Percentiles rank a stretch among this genome's conserved stretches.
Evolutionary conservation across 2,329 filamentous ascomycete genomes (phyloP).

Genomic region (Pyricularia sp.): DNA sequence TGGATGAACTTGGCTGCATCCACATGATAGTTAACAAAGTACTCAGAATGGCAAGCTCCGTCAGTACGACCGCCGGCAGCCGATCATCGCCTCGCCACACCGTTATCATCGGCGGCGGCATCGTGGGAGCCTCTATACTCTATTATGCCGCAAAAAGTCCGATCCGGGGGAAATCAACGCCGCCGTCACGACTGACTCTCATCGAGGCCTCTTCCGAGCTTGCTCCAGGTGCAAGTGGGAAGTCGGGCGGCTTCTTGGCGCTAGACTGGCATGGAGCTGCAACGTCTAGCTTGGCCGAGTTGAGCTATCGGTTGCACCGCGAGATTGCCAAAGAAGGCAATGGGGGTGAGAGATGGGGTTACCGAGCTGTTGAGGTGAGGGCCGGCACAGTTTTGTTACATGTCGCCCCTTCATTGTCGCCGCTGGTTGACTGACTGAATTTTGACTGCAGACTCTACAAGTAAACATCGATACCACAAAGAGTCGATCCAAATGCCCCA

Average conservation of each 20-base stretch:
- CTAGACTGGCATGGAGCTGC: constrained; percentile 60
- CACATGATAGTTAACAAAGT: neutral
- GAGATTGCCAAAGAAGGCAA: constrained; percentile 50
- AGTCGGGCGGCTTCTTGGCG: constrained; percentile 65
- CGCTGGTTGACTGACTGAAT: neutral
- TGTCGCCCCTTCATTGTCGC: neutral
- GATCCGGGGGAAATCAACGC: constrained; percentile 54
- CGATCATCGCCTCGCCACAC: constrained; percentile 23
- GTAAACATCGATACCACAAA: constrained; percentile 14
- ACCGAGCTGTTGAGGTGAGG: constrained; percentile 44
- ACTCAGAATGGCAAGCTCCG: neutral
- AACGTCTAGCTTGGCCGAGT: constrained; percentile 47
- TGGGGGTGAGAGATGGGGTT: constrained; percentile 45
- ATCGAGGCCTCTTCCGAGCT: constrained; percentile 41
- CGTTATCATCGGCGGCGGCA: constrained; percentile 60
- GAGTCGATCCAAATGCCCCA: neutral
- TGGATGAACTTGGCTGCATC: neutral
- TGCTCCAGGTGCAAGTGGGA: constrained; percentile 66
- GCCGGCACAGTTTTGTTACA: constrained; percentile 33
- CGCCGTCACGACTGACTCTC: constrained; percentile 32
- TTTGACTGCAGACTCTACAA: constrained; percentile 1
- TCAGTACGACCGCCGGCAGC: neutral
- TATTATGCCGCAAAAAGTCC: constrained; percentile 55
- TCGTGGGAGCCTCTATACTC: constrained; percentile 62
- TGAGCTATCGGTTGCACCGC: constrained; percentile 62